Percentiles rank a stretch among this genome's conserved stretches.
phyloP scores from a whole-genome alignment of 116 monocot species.

The Trichopus zeylanicus region DNA sequence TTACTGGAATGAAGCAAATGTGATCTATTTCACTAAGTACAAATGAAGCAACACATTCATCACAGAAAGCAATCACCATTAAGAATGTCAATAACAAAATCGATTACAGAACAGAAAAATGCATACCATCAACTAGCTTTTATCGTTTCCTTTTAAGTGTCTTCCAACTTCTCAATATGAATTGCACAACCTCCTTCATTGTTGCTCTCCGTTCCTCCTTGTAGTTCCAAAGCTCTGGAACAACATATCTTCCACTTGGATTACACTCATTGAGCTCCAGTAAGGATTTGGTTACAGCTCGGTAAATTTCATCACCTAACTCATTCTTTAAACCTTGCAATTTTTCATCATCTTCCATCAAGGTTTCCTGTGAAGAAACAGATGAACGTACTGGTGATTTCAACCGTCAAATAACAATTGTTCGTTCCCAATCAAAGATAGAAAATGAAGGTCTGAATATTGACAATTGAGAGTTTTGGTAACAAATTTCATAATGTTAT shows the following conservation, averaged over 20 bases:
- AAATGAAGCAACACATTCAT: too few relatives aligned
- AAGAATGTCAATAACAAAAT: too few relatives aligned
- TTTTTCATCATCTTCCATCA: neutral
- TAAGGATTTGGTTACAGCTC: neutral
- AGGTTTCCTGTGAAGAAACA: neutral
- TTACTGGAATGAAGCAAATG: too few relatives aligned
- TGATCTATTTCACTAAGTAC: too few relatives aligned
- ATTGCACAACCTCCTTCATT: slow-evolving; percentile 1
- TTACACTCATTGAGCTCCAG: slow-evolving; percentile 1
- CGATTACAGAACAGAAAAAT: neutral
- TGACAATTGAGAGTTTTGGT: too few relatives aligned
- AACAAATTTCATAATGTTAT: too few relatives aligned
- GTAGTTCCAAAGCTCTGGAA: neutral
- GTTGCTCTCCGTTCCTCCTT: neutral
- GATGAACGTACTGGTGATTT: too few relatives aligned
- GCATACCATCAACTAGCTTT: neutral
- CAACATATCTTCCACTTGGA: neutral
- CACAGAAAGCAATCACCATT: too few relatives aligned
- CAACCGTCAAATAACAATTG: too few relatives aligned
- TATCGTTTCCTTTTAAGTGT: neutral
- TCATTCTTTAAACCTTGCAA: neutral
- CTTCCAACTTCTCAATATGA: neutral
- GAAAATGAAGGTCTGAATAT: neutral
- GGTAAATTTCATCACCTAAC: neutral
- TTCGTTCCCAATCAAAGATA: too few relatives aligned